Percentiles rank a stretch among this genome's conserved stretches.
phyloP scores from a whole-genome alignment of 257 asterid genomes.

The Anisodus tanguticus region DNA sequence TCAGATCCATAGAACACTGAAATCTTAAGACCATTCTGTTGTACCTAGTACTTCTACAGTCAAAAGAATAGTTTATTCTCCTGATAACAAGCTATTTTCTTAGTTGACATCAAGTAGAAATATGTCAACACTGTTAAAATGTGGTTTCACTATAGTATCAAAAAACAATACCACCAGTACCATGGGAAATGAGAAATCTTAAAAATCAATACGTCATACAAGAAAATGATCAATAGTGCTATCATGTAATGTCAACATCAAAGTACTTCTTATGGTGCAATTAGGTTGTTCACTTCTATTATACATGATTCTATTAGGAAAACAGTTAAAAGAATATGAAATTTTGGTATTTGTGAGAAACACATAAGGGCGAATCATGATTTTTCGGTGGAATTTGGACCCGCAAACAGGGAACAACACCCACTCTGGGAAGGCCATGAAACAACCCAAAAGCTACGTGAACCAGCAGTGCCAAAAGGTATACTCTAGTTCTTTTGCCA shows the following conservation, averaged over 20 bases:
- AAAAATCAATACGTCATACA: neutral
- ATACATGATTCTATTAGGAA: neutral
- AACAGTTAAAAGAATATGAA: neutral
- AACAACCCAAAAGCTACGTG: neutral
- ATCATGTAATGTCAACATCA: neutral
- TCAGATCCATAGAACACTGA: neutral
- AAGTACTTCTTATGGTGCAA: neutral
- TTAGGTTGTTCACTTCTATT: too few species aligned
- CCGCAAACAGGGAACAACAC: neutral
- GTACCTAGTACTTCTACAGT: neutral
- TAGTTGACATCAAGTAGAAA: neutral
- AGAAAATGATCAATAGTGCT: neutral
- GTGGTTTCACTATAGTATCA: neutral
- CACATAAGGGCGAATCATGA: neutral
- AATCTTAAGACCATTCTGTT: neutral
- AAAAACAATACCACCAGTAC: neutral
- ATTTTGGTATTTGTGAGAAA: neutral
- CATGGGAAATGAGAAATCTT: neutral
- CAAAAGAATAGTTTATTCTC: neutral
- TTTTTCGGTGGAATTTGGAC: neutral
- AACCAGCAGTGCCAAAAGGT: slow-evolving; percentile 9
- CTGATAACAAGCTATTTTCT: neutral
- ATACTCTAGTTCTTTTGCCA: neutral
- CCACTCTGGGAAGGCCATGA: neutral
- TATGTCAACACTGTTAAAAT: neutral